Evolutionary conservation across 2,329 filamentous ascomycete species (phyloP).

Genomic region (Claviceps spartinae): DNA sequence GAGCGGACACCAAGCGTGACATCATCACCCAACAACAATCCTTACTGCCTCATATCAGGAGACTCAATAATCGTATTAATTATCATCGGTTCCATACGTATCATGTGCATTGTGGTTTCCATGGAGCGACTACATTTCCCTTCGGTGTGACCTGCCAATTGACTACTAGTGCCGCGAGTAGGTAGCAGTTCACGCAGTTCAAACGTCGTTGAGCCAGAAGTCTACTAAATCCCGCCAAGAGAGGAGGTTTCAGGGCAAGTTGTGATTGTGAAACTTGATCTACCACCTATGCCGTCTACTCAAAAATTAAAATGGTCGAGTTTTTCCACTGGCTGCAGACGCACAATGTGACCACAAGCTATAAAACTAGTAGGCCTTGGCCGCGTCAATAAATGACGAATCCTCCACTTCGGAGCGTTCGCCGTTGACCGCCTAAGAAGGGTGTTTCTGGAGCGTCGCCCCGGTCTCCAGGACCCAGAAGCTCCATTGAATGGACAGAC

Average conservation of each 20-base stretch:
- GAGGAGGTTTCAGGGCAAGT: not conserved
- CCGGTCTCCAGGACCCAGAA: no score
- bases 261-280: not conserved
- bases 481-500: no score
- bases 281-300: not conserved
- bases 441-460: no score
- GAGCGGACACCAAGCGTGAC: not conserved
- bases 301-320: not conserved
- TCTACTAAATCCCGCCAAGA: not conserved
- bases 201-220: not conserved
- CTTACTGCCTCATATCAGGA: not conserved
- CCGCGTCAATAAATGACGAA: not conserved
- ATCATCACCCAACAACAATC: not conserved
- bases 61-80: not conserved
- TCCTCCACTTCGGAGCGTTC: not conserved
- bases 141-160: not conserved
- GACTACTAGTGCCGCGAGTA: no score
- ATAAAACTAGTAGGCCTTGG: not conserved
- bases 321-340: not conserved
- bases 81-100: not conserved
- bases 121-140: not conserved
- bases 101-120: not conserved
- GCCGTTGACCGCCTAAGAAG: no score
- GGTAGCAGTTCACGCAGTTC: not conserved
- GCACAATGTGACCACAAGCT: not conserved